phyloP scores from a whole-genome alignment of 257 asterid genomes.

The Mitragyna speciosa region DNA sequence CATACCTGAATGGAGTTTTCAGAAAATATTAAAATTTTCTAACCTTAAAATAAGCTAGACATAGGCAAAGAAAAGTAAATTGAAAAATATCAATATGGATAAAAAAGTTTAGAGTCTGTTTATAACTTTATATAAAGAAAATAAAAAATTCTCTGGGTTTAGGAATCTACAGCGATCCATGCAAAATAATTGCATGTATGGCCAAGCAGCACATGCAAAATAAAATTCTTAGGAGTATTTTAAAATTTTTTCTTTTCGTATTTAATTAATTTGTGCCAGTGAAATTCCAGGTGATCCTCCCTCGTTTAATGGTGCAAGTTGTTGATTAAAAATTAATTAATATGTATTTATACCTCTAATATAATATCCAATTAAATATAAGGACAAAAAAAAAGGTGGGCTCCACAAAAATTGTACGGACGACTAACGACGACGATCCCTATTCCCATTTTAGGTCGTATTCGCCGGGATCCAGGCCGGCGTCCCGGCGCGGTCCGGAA shows the following conservation, averaged over 20 bases:
- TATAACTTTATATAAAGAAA: background rate
- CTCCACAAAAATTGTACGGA: slow-evolving; percentile 14
- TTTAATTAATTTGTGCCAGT: background rate
- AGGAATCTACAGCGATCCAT: slow-evolving; percentile 5
- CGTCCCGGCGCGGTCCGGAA: slow-evolving; percentile 65
- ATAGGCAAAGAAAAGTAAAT: background rate
- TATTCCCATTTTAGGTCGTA: slow-evolving; percentile 12
- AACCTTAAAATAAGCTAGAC: background rate
- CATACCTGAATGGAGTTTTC: no score
- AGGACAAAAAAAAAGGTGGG: slow-evolving; percentile 8
- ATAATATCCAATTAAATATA: background rate
- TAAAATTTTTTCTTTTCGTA: background rate
- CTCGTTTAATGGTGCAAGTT: background rate
- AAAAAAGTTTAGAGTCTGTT: background rate
- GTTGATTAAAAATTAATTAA: background rate
- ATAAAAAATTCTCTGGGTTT: background rate
- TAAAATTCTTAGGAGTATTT: background rate
- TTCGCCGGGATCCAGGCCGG: slow-evolving; percentile 47
- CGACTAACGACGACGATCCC: slow-evolving; percentile 16
- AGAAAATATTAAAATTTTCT: no score
- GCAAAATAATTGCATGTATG: background rate
- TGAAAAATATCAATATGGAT: background rate
- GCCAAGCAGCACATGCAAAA: background rate
- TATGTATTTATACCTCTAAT: background rate
- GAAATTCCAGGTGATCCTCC: background rate